phyloP scores from a whole-genome alignment of 2,329 filamentous ascomycete genomes.

The Xylaria sp. region DNA sequence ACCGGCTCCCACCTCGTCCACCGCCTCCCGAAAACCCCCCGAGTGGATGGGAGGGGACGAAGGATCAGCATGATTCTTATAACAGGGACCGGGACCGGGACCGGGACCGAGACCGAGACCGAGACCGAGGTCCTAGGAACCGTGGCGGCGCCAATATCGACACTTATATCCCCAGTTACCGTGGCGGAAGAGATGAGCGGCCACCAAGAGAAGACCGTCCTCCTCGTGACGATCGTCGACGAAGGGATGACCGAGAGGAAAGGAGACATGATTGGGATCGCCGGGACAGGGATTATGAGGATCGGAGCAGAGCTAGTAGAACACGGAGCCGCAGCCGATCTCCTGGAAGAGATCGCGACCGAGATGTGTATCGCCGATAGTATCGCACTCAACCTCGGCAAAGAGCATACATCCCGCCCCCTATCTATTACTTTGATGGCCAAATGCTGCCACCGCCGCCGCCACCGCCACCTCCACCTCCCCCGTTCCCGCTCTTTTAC shows the following conservation, averaged over 20 bases:
- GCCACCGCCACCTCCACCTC: not conserved
- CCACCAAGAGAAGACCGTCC: slow-evolving; percentile 52
- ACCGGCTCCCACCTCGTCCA: slow-evolving; percentile 60
- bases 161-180: slow-evolving; percentile 62
- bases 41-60: slow-evolving; percentile 50
- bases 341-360: slow-evolving; percentile 47
- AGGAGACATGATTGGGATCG: slow-evolving; percentile 54
- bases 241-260: slow-evolving; percentile 52
- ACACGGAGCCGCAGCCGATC: slow-evolving; percentile 60
- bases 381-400: slow-evolving; percentile 33
- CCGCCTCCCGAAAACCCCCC: slow-evolving; percentile 56
- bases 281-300: slow-evolving; percentile 48
- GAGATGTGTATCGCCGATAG: slow-evolving; percentile 63
- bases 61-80: slow-evolving; percentile 56
- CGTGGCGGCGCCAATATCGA: slow-evolving; percentile 52
- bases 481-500: not conserved
- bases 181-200: slow-evolving; percentile 50
- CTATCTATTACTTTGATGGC: not conserved
- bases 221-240: slow-evolving; percentile 49
- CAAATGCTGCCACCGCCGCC: not conserved
- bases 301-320: slow-evolving; percentile 52
- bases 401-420: not conserved
- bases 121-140: slow-evolving; percentile 48
- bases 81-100: slow-evolving; percentile 48
- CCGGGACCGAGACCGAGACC: slow-evolving; percentile 40